Percentiles rank a stretch among this genome's conserved stretches.
These are phyloP conservation scores for Colletotrichum eleusines DNA, from an alignment of 2,329 filamentous ascomycete genomes.

Conservation along the genomic window DNA sequence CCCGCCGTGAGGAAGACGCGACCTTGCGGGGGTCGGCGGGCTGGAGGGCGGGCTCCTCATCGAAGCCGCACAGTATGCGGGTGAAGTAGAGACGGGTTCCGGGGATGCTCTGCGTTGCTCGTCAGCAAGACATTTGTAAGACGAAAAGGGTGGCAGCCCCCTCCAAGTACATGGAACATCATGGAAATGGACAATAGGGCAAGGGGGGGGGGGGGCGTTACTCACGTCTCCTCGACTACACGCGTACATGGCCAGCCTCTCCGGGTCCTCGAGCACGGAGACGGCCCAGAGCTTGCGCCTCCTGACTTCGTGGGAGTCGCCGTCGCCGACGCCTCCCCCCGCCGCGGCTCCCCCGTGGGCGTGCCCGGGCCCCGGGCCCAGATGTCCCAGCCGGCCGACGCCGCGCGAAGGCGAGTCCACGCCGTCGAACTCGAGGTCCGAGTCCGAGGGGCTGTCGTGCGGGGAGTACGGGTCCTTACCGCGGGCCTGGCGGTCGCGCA, in stretches of 20 bases:
- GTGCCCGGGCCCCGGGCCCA: slow-evolving; percentile 4
- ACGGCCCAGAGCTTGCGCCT: slow-evolving; percentile 64
- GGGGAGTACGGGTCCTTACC: slow-evolving; percentile 66
- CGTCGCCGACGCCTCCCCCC: slow-evolving; percentile 33
- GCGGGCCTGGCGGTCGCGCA: slow-evolving; percentile 70
- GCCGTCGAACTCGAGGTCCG: slow-evolving; percentile 44
- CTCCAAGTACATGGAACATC: neutral
- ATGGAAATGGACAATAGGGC: neutral
- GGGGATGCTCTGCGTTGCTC: slow-evolving; percentile 62
- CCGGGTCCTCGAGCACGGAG: slow-evolving; percentile 67
- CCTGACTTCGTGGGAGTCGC: slow-evolving; percentile 56
- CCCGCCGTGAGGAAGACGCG: slow-evolving; percentile 24
- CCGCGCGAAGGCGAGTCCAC: slow-evolving; percentile 29
- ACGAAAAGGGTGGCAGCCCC: neutral
- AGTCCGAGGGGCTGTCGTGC: slow-evolving; percentile 50
- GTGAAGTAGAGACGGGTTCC: slow-evolving; percentile 68
- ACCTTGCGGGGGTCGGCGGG: slow-evolving; percentile 40
- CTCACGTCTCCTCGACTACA: slow-evolving; percentile 66
- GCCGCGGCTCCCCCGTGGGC: neutral
- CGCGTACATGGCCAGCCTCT: slow-evolving; percentile 70
- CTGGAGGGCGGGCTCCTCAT: slow-evolving; percentile 45
- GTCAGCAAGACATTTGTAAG: neutral
- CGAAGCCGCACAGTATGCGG: slow-evolving; percentile 66
- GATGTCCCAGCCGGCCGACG: slow-evolving; percentile 24
- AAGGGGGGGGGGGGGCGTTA: slow-evolving; percentile 35